phyloP scores from a whole-genome alignment of 2,329 filamentous ascomycete species.

The Fonsecaea pedrosoi region DNA sequence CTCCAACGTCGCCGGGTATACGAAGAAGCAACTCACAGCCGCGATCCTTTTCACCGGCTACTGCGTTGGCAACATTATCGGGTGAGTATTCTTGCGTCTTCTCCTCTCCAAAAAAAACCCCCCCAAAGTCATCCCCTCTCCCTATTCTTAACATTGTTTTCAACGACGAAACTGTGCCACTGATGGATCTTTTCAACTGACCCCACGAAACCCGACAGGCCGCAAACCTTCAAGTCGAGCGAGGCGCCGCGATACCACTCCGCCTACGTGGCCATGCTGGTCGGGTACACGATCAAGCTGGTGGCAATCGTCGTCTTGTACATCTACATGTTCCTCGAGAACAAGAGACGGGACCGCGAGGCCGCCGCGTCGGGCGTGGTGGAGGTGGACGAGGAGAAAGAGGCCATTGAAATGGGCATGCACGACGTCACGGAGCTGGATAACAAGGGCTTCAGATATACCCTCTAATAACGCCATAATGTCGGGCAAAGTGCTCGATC shows the following conservation, averaged over 20 bases:
- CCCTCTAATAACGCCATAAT: constrained; percentile 45
- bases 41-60: constrained; percentile 38
- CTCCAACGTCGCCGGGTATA: constrained; percentile 42
- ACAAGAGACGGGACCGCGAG: constrained; percentile 61
- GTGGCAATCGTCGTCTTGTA: constrained; percentile 59
- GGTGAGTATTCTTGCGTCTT: neutral
- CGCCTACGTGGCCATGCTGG: constrained; percentile 60
- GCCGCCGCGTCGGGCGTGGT: constrained; percentile 44
- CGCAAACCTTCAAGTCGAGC: constrained; percentile 58
- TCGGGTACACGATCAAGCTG: constrained; percentile 63
- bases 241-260: constrained; percentile 59
- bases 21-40: constrained; percentile 38
- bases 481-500: neutral
- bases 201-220: neutral
- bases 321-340: constrained; percentile 62
- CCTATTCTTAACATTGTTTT: neutral
- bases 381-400: constrained; percentile 54
- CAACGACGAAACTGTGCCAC: neutral
- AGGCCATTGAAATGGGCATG: constrained; percentile 56
- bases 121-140: too few relatives aligned
- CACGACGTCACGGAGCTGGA: constrained; percentile 61
- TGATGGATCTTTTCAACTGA: too few relatives aligned
- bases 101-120: neutral
- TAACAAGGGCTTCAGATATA: constrained; percentile 62
- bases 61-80: constrained; percentile 25